Percentiles rank a stretch among this genome's conserved stretches.
Conservation (phyloP, 768 basidiomycete genomes). For the Pisolithus sp. region DNA sequence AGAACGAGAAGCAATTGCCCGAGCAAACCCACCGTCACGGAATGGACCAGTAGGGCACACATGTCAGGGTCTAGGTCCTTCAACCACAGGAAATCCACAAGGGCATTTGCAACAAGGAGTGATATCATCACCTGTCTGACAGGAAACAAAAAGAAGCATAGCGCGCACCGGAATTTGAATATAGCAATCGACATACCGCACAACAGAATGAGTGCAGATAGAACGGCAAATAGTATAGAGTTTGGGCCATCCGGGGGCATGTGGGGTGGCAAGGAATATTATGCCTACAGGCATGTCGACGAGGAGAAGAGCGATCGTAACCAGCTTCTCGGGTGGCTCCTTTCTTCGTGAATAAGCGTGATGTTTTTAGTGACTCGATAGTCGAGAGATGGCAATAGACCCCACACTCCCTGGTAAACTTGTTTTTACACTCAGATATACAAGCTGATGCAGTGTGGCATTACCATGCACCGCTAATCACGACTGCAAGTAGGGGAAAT, state of each 20-base stretch:
- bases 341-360: too few relatives aligned
- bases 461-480: constrained; percentile 65
- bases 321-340: constrained; percentile 41
- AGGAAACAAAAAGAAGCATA: background rate
- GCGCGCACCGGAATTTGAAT: background rate
- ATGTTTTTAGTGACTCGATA: constrained; percentile 49
- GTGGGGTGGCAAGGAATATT: constrained; percentile 63
- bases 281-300: constrained; percentile 77
- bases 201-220: constrained; percentile 63
- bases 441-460: background rate
- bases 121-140: constrained; percentile 65
- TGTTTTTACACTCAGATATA: constrained; percentile 16
- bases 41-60: constrained; percentile 91
- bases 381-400: constrained; percentile 82
- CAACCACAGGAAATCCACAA: constrained; percentile 77
- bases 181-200: constrained; percentile 50
- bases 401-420: constrained; percentile 87
- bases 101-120: constrained; percentile 52
- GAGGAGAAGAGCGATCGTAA: constrained; percentile 61
- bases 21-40: constrained; percentile 78
- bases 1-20: constrained; percentile 76
- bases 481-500: constrained; percentile 78
- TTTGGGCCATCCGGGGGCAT: constrained; percentile 69
- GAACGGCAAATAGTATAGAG: constrained; percentile 62
- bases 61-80: constrained; percentile 56